Conservation (phyloP, 202 grass and related monocot genomes). For the Setaria viridis region DNA sequence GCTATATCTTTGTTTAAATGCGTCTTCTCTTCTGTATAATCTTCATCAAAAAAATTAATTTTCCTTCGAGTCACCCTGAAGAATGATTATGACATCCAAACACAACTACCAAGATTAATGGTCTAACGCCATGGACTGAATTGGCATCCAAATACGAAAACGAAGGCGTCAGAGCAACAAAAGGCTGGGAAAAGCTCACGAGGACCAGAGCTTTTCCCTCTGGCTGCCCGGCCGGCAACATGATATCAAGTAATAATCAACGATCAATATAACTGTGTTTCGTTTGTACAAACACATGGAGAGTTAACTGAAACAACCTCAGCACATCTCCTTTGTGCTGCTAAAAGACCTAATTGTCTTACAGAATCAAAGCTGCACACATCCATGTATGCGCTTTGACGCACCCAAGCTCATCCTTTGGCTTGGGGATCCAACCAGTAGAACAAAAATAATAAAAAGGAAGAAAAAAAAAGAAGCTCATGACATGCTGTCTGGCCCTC, state of each 20-base stretch:
- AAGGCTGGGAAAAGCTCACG: background rate
- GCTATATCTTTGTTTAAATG: background rate
- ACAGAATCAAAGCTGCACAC: slow-evolving; percentile 58
- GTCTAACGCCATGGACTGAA: background rate
- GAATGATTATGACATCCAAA: background rate
- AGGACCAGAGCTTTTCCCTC: background rate
- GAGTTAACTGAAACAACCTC: slow-evolving; percentile 54
- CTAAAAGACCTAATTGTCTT: slow-evolving; percentile 61
- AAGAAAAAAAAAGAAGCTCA: slow-evolving; percentile 1
- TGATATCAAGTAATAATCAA: slow-evolving; percentile 43
- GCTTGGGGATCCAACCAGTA: slow-evolving; percentile 47
- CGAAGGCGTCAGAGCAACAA: background rate
- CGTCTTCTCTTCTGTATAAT: background rate
- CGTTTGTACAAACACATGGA: slow-evolving; percentile 69
- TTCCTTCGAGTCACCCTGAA: background rate
- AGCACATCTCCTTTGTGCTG: slow-evolving; percentile 51
- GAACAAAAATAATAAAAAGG: slow-evolving; percentile 43
- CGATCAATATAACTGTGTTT: slow-evolving; percentile 54
- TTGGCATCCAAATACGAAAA: background rate
- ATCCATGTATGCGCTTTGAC: slow-evolving; percentile 50
- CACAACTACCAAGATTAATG: background rate
- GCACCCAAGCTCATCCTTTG: slow-evolving; percentile 58
- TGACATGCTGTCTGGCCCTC: slow-evolving; percentile 33
- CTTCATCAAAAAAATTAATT: background rate
- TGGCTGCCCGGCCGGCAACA: background rate